A percentile compares a stretch with the other conserved stretches of the same genome.
phyloP scores from a whole-genome alignment of 345 rosid species.

The Camelina laxa region DNA sequence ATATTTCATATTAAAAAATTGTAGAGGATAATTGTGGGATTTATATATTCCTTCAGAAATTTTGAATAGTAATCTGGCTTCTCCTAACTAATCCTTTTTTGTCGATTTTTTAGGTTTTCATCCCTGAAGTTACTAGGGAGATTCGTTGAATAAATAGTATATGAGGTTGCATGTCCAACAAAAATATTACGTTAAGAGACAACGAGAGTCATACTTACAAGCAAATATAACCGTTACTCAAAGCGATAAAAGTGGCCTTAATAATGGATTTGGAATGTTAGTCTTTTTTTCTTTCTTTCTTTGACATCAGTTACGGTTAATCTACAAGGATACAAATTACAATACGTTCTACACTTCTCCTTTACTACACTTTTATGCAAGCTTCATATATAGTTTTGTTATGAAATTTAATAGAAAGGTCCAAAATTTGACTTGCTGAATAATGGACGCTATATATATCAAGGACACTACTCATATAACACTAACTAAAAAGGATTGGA shows the following conservation, averaged over 20 bases:
- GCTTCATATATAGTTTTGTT: not conserved
- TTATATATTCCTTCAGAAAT: not conserved
- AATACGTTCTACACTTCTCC: not conserved
- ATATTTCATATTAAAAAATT: conserved; percentile 7
- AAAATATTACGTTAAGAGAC: not conserved
- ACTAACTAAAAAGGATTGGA: too few relatives aligned
- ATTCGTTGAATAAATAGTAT: not conserved
- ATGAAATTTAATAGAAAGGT: not conserved
- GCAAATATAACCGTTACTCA: conserved; percentile 29
- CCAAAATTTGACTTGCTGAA: too few relatives aligned
- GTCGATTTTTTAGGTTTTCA: not conserved
- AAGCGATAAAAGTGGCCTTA: conserved; percentile 18
- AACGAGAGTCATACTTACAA: conserved; percentile 34
- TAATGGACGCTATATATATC: too few relatives aligned
- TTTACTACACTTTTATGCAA: not conserved
- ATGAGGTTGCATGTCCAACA: not conserved
- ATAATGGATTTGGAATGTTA: not conserved
- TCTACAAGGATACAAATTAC: not conserved
- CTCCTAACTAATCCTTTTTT: not conserved
- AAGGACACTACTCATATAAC: too few relatives aligned
- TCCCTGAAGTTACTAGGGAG: conserved; percentile 16
- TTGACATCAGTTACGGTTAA: conserved; percentile 1
- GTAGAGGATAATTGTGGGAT: not conserved
- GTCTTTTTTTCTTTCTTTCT: too few relatives aligned
- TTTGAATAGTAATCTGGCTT: not conserved